Evolutionary conservation across 2,329 filamentous ascomycete species (phyloP).

Genomic region (Botrytis medusae): DNA sequence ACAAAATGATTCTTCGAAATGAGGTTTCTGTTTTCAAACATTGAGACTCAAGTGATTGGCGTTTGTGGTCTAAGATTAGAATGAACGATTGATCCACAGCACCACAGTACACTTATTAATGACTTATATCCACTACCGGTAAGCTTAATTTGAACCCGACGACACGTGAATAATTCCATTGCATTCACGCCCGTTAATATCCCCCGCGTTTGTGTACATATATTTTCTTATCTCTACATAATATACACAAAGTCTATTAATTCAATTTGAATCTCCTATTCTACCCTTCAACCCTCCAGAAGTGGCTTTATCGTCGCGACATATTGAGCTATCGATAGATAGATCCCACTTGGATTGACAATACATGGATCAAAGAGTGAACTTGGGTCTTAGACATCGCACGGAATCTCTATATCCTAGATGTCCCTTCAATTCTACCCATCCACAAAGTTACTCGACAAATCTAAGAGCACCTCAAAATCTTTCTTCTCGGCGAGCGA

Average conservation of each 20-base stretch:
- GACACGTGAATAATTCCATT: conserved; percentile 3
- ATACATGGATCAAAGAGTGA: background rate
- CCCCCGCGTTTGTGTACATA: background rate
- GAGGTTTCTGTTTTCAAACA: conserved; percentile 8
- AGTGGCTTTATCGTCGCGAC: background rate
- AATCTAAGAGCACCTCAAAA: background rate
- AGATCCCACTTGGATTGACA: background rate
- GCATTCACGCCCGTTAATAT: background rate
- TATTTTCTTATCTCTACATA: background rate
- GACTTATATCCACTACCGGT: background rate
- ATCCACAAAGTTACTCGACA: background rate
- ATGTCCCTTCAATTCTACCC: background rate
- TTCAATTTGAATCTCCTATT: background rate
- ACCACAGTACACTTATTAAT: background rate
- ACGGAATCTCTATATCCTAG: background rate
- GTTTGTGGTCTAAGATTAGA: background rate
- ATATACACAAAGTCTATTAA: background rate
- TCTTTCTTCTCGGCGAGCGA: background rate
- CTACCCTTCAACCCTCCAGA: background rate
- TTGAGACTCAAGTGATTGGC: background rate
- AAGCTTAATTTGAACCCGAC: background rate
- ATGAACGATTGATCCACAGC: background rate
- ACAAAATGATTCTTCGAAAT: conserved; percentile 5
- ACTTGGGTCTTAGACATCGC: background rate
- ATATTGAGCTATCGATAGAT: background rate